These are phyloP conservation scores for Zygosaccharomyces pseudobailii DNA, from an alignment of 1,139 yeast species.

Conservation along the genomic window DNA sequence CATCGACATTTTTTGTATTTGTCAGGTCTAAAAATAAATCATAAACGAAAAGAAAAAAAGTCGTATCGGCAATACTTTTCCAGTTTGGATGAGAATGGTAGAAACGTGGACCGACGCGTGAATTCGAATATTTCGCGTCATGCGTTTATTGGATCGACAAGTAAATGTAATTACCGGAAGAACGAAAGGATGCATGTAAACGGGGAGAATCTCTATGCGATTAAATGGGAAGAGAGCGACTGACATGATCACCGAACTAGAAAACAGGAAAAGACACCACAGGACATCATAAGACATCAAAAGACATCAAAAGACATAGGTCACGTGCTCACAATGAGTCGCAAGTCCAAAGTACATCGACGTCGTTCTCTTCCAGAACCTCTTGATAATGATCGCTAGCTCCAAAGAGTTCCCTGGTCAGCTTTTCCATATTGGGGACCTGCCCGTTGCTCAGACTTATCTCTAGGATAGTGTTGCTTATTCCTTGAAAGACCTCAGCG, in stretches of 20 bases:
- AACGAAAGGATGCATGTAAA: background rate
- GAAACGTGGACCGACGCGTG: background rate
- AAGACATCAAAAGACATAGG: background rate
- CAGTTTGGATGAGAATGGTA: background rate
- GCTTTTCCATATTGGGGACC: constrained; percentile 38
- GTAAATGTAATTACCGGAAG: background rate
- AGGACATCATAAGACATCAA: background rate
- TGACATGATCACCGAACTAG: no score
- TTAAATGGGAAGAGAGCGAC: background rate
- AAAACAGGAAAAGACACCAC: background rate
- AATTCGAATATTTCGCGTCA: background rate
- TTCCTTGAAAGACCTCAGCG: constrained; percentile 41
- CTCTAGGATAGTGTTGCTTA: constrained; percentile 40
- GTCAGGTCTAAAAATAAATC: background rate
- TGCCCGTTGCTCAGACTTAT: constrained; percentile 39
- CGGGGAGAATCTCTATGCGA: background rate
- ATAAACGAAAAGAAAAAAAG: background rate
- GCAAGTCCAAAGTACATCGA: constrained; percentile 39
- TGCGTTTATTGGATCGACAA: background rate
- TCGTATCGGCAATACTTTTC: background rate
- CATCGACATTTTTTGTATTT: background rate
- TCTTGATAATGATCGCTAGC: constrained; percentile 44
- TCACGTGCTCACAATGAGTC: constrained; percentile 11
- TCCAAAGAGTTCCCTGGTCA: constrained; percentile 40
- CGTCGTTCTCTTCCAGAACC: constrained; percentile 40